Evolutionary conservation across 306 rosid species (phyloP), one percentile per base, ranked within the genome.

Genomic region (Pterocarpus macrocarpus): DNA sequence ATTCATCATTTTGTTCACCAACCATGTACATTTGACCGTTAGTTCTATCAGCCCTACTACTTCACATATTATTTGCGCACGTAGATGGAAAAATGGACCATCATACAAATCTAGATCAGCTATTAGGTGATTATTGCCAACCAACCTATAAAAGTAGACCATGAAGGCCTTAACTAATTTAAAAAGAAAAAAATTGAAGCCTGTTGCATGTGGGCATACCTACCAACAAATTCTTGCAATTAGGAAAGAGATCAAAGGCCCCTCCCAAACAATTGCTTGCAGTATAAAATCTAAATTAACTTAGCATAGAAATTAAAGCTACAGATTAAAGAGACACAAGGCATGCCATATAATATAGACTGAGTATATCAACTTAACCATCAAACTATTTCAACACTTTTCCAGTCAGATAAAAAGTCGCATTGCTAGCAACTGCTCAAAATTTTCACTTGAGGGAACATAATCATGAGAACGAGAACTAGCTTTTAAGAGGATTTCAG

Each of bases 401-500:
- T 38, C 58, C 50, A 55, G 67, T 15, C 33, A 67, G 17, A 11
- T 78, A 28, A 34, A 74, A 68, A 36, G 16, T 38, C 7, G 3
- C 14, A 66, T 66, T 57, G 59, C 22, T 39, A 30, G 32, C 7
- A 2, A 50, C 64, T 44, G 47, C 64, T 67, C 17, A 34, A 80
- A 65, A 71, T 44, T 17, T 33, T 53, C 79, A 69, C 32, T 53
- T 8, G 35, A 45, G 58, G 80, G 14, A 47, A 69, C 75, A 65
- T 68, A 44, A 70, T 14, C 32, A 72, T 58, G 71, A 72, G 49
- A 5, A 49, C 14, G 14, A 71, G 38, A 80, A 39, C 41, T 7
- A 61, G 38, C 47, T 33, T 34, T 33, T 11, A 55, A 80, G 85
- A 68, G 69, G 59, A 41, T 50, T 73, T 74, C 81, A 75, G 57